Evolutionary conservation across 257 asterid species (phyloP).

Genomic region (Fraxinus cuspidata): DNA sequence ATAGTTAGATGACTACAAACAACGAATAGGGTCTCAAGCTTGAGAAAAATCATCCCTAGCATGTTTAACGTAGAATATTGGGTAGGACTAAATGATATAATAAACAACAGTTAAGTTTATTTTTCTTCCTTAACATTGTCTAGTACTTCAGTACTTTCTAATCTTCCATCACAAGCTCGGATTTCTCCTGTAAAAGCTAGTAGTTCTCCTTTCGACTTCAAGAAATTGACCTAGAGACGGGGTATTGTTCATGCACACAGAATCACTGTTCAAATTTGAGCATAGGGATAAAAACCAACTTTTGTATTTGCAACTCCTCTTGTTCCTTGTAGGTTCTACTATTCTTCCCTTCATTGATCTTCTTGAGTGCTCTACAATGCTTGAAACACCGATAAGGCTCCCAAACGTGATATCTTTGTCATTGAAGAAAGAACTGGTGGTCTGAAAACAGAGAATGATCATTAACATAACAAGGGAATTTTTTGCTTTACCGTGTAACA

Average conservation of each 20-base stretch:
- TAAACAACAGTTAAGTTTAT: background rate
- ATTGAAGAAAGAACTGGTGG: slow-evolving; percentile 69
- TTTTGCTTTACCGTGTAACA: background rate
- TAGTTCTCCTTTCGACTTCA: slow-evolving; percentile 59
- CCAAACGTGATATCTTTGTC: slow-evolving; percentile 71
- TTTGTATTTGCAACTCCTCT: slow-evolving; percentile 48
- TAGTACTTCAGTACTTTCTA: background rate
- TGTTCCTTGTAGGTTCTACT: slow-evolving; percentile 41
- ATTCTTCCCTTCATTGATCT: slow-evolving; percentile 55
- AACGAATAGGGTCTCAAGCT: background rate
- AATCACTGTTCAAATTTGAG: slow-evolving; percentile 61
- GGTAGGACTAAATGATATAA: background rate
- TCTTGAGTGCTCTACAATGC: slow-evolving; percentile 55
- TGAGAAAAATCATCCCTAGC: background rate
- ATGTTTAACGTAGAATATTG: background rate
- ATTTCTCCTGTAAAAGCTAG: slow-evolving; percentile 30
- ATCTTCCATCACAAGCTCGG: slow-evolving; percentile 16
- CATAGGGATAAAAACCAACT: slow-evolving; percentile 64
- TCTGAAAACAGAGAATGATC: slow-evolving; percentile 37
- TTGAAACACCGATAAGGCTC: slow-evolving; percentile 64
- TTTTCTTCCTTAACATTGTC: background rate
- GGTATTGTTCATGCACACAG: slow-evolving; percentile 41
- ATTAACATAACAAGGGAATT: slow-evolving; percentile 6
- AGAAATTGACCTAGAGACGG: slow-evolving; percentile 73
- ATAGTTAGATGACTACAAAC: background rate